phyloP scores from a whole-genome alignment of 1,284 basidiomycete species.

The Naganishia liquefaciens region DNA sequence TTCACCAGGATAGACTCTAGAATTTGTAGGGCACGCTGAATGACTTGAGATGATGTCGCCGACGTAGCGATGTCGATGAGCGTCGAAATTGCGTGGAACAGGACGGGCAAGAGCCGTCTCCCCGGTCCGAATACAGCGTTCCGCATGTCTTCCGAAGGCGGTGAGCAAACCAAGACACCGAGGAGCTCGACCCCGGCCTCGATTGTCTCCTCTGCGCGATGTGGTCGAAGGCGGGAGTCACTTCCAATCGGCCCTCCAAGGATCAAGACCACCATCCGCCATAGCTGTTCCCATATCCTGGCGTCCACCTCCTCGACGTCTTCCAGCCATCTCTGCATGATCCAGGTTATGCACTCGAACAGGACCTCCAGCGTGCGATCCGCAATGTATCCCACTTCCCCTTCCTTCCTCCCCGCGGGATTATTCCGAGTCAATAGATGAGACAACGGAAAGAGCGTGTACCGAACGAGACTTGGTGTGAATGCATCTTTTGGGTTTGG shows the following conservation, averaged over 20 bases:
- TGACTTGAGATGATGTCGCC: conserved; percentile 61
- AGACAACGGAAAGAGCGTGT: conserved; percentile 81
- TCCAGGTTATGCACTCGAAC: conserved; percentile 62
- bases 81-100: conserved; percentile 78
- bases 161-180: conserved; percentile 38
- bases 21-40: conserved; percentile 70
- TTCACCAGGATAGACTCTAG: conserved; percentile 61
- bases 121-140: conserved; percentile 43
- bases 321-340: conserved; percentile 78
- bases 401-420: conserved; percentile 49
- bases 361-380: conserved; percentile 76
- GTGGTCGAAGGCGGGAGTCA: conserved; percentile 68
- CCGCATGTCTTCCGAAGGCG: conserved; percentile 58
- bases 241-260: conserved; percentile 57
- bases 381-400: conserved; percentile 44
- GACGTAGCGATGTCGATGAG: conserved; percentile 59
- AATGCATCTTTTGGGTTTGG: conserved; percentile 58
- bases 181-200: conserved; percentile 43
- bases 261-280: conserved; percentile 73
- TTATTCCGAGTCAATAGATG: conserved; percentile 73
- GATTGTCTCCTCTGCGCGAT: conserved; percentile 45
- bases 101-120: conserved; percentile 64
- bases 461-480: conserved; percentile 69
- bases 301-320: conserved; percentile 61
- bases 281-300: conserved; percentile 74